Base-by-base conservation (phyloP, 2,329 filamentous ascomycete species). In the Claviceps digitariae region DNA sequence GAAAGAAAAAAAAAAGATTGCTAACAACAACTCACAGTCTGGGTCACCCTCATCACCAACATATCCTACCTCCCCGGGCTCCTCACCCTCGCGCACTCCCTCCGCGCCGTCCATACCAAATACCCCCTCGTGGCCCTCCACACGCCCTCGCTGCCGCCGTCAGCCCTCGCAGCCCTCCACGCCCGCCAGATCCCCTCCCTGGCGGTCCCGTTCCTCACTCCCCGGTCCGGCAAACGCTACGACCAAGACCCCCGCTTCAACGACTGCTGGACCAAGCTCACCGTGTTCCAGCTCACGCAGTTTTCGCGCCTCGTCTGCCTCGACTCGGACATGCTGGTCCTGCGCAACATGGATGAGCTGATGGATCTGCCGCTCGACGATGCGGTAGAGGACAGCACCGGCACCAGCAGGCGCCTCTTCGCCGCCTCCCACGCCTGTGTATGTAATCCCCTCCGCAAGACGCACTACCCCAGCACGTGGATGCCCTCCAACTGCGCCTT, bases 241-340 rank as follows among this genome's bases (percentile, higher is more conserved):
- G 77, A 74, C 62, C 79, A 86, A 56, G 89, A 95, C 67, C 83
- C 84, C 50, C 83, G 90, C 60, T 95, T 95, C 75, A 84, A 88
- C 69, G 87, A 94, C 68, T 90, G 85, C 75, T 95, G 89, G 88
- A 87, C 78, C 68, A 95, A 95, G 70, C 79, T 95, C 29, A 79
- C 83, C 17, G 82, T 86, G 6, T 95, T 94, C 66, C 82, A 79
- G 23, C 74, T 95, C 34, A 76, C 76, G 20, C 82, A 90, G 65
- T 95, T 90, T 70, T 76, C 83, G 27, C 79, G 89, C 43, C 80
- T 95, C 36, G 86, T 94, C 38, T 86, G 89, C 69, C 76, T 95
- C 52, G 90, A 95, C 70, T 86, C 84, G 63, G 90, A 95, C 71
- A 95, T 95, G 89, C 71, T 95, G 50, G 82, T 88, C 8, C 69